These are phyloP conservation scores for Saccharum officinarum DNA, from an alignment of 176 grass and related monocot genomes.

Conservation along the genomic window DNA sequence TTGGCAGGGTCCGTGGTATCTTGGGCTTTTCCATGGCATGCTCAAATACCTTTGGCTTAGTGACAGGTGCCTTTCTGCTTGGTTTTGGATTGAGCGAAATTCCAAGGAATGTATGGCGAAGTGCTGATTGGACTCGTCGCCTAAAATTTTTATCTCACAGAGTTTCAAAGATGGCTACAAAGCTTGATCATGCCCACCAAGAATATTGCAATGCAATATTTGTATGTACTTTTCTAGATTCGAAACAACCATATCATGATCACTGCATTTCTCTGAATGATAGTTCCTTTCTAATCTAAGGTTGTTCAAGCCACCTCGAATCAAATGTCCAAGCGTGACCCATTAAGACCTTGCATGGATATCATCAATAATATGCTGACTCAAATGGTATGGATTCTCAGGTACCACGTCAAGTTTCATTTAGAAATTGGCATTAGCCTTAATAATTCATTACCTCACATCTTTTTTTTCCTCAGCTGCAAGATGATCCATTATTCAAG, in stretches of 20 bases:
- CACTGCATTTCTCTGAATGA: conserved; percentile 17
- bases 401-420: conserved; percentile 22
- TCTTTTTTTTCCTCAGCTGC: conserved; percentile 39
- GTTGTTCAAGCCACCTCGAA: conserved; percentile 91
- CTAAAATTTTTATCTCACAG: conserved; percentile 82
- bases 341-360: conserved; percentile 83
- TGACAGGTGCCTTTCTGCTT: conserved; percentile 97
- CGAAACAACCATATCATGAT: background rate
- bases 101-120: conserved; percentile 87
- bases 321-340: conserved; percentile 97
- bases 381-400: conserved; percentile 71
- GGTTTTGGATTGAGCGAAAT: conserved; percentile 99
- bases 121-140: conserved; percentile 77
- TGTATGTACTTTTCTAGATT: conserved; percentile 43
- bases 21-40: conserved; percentile 98
- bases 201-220: conserved; percentile 95
- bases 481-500: conserved; percentile 76
- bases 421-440: conserved; percentile 18
- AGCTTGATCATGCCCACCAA: conserved; percentile 93
- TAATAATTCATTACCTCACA: conserved; percentile 26
- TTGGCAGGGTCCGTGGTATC: conserved; percentile 56
- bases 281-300: conserved; percentile 34
- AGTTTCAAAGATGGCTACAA: conserved; percentile 88
- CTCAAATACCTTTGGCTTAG: conserved; percentile 98
- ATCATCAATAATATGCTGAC: conserved; percentile 76